Evolutionary conservation across 2,329 filamentous ascomycete species (phyloP), one percentile per base, ranked within the genome.

Genomic region (Cercospora zeae-maydis): DNA sequence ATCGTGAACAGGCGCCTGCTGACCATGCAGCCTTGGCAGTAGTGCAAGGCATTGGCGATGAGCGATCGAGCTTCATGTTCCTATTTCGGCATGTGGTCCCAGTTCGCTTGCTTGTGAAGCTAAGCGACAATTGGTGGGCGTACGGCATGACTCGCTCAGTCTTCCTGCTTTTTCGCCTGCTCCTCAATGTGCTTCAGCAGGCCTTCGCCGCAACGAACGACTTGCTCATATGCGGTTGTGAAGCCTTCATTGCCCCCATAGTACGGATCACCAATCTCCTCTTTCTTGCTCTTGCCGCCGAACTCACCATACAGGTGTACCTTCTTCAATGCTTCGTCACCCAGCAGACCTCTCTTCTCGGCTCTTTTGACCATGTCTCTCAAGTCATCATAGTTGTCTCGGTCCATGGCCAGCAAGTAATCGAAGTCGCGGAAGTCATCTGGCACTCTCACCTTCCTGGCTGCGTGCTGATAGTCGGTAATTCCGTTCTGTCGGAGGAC

Each of bases 401-500:
- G 82, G 75, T 99, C 95, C 95, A 99, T 99, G 64, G 91, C 93
- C 62, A 99, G 87, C 64, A 99, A 87, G 78, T 96, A 98, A 77
- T 98, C 92, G 73, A 97, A 98, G 14, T 84, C 82, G 61, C 87
- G 80, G 71, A 98, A 96, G 77, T 99, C 95, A 57, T 84, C 83
- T 0, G 81, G 77, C 4, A 79, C 78, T 75, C 78, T 75, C 75
- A 96, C 87, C 76, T 90, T 89, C 58, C 92, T 87, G 19, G 92
- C 93, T 1, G 81, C 79, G 77, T 97, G 92, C 10, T 82, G 79
- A 77, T 96, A 97, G 58, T 88, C 83, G 5, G 80, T 87, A 70
- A 98, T 92, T 34, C 88, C 88, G 74, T 72, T 67, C 51, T 83
- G 80, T 64, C 83, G 79, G 30, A 98, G 84, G 0, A 91, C 96